These are phyloP conservation scores for Globisporangium apiculatum DNA, from an alignment of 352 stramenopile species.

Conservation along the genomic window DNA sequence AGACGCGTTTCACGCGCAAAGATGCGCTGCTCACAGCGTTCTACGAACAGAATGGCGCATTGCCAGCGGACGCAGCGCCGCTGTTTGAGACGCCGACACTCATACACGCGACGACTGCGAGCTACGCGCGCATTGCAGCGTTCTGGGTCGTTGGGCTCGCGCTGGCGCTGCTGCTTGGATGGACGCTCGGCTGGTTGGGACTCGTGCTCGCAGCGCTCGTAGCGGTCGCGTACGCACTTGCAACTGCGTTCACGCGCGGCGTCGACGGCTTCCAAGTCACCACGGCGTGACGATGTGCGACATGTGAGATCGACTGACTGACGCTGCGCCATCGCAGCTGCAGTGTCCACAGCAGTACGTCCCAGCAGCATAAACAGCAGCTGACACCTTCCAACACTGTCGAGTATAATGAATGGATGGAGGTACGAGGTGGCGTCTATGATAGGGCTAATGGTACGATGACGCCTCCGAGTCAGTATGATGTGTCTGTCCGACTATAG, in stretches of 20 bases:
- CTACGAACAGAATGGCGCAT: slow-evolving; percentile 45
- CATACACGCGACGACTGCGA: slow-evolving; percentile 22
- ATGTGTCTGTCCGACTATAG: not conserved
- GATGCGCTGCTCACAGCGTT: slow-evolving; percentile 54
- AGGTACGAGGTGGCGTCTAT: not conserved
- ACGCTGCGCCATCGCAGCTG: not conserved
- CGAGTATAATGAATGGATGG: too few species aligned
- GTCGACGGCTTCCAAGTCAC: slow-evolving; percentile 47
- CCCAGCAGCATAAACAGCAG: not conserved
- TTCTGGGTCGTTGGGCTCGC: slow-evolving; percentile 52
- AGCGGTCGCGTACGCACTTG: slow-evolving; percentile 22
- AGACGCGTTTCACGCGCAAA: slow-evolving; percentile 60
- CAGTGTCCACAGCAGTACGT: not conserved
- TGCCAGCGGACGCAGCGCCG: slow-evolving; percentile 37
- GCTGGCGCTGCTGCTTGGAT: slow-evolving; percentile 17
- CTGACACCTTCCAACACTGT: not conserved
- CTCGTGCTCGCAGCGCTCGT: slow-evolving; percentile 18
- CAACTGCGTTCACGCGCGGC: slow-evolving; percentile 29
- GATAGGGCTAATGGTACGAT: slow-evolving; percentile 2
- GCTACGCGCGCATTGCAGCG: slow-evolving; percentile 23
- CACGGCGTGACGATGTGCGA: too few species aligned
- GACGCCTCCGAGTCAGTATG: not conserved
- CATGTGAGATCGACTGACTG: too few species aligned
- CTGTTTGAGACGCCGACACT: slow-evolving; percentile 17
- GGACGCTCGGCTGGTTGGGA: slow-evolving; percentile 21